phyloP scores from a whole-genome alignment of 768 basidiomycete species.

The Lentinus tigrinus region DNA sequence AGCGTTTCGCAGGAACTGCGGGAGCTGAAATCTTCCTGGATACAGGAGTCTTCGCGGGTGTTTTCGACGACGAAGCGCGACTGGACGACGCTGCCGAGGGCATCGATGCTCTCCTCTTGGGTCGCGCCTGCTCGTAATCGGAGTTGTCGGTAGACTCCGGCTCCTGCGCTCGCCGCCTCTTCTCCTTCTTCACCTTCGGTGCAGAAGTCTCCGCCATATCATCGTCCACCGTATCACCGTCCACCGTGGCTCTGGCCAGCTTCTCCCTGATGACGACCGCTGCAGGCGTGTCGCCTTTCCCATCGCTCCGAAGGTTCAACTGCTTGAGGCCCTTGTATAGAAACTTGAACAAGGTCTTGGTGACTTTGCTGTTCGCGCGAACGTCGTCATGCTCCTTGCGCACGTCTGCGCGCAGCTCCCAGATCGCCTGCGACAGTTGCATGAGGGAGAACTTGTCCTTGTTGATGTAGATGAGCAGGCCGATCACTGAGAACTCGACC shows the following conservation, averaged over 20 bases:
- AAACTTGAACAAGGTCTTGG: conserved; percentile 57
- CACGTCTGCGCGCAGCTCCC: conserved; percentile 56
- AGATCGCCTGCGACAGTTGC: conserved; percentile 45
- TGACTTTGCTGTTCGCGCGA: conserved; percentile 57
- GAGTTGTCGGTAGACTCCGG: neutral
- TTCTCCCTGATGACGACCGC: neutral
- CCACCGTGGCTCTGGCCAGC: neutral
- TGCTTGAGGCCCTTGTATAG: conserved; percentile 28
- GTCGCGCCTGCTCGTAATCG: neutral
- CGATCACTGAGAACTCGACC: conserved; percentile 63
- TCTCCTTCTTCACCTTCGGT: neutral
- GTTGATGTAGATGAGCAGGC: conserved; percentile 50
- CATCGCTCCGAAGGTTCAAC: conserved; percentile 5
- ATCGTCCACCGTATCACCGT: neutral
- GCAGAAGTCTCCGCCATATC: neutral
- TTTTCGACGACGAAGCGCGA: too few relatives aligned
- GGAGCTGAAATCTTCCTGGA: neutral
- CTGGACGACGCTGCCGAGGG: neutral
- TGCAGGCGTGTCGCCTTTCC: conserved; percentile 10
- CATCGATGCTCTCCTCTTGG: conserved; percentile 7
- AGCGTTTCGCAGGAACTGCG: neutral
- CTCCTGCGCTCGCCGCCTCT: conserved; percentile 4
- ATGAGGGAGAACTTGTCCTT: conserved; percentile 35
- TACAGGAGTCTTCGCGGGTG: neutral
- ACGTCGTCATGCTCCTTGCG: conserved; percentile 58